Conservation (phyloP, 1,284 basidiomycete species). For the Ganoderma boninense region DNA sequence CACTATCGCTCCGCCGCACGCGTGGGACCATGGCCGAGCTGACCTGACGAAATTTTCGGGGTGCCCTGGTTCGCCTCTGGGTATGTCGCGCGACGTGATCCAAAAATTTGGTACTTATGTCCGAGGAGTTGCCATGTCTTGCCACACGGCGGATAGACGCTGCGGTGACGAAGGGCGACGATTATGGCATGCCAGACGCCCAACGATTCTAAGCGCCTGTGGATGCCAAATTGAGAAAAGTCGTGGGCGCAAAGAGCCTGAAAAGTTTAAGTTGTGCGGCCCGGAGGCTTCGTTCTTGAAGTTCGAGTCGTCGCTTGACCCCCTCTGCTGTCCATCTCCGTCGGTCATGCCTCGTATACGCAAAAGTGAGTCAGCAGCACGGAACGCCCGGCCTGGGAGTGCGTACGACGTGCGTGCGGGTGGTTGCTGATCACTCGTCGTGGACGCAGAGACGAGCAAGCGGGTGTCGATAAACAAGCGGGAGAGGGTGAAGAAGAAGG, state of each 20-base stretch:
- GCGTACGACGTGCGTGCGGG: too few relatives aligned
- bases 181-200: neutral
- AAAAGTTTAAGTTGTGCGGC: slow-evolving; percentile 29
- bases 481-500: slow-evolving; percentile 83
- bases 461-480: slow-evolving; percentile 79
- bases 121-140: neutral
- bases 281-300: neutral
- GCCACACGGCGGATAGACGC: neutral
- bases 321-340: neutral
- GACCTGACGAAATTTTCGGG: neutral
- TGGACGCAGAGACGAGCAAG: slow-evolving; percentile 81
- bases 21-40: neutral
- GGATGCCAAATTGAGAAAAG: neutral
- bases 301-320: neutral
- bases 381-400: neutral
- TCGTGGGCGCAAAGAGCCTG: neutral
- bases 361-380: slow-evolving; percentile 66
- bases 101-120: neutral
- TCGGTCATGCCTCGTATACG: slow-evolving; percentile 77
- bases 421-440: slow-evolving; percentile 5
- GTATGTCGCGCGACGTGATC: neutral
- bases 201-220: neutral
- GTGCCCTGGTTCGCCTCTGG: neutral
- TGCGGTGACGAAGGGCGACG: neutral
- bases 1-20: neutral